phyloP scores from a whole-genome alignment of 371 early-diverging fungal genomes.

The Lichtheimia hyalospora region DNA sequence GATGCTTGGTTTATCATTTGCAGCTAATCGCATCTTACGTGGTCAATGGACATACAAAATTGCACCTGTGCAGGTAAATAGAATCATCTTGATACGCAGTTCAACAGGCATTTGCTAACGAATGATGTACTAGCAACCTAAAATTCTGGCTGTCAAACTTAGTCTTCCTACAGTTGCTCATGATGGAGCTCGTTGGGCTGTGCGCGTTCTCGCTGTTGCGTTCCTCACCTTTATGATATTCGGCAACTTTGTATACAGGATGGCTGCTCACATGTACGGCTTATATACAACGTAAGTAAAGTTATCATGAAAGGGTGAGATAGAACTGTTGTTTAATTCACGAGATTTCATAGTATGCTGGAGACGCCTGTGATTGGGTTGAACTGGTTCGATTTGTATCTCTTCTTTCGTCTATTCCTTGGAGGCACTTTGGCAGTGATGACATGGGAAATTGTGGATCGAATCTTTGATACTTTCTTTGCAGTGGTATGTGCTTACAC shows the following conservation, averaged over 20 bases:
- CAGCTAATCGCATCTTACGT: slow-evolving; percentile 25
- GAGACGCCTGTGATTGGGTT: slow-evolving; percentile 43
- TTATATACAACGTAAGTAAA: slow-evolving; percentile 21
- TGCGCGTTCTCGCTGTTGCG: slow-evolving; percentile 10
- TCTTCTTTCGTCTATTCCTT: slow-evolving; percentile 39
- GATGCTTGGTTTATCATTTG: slow-evolving; percentile 31
- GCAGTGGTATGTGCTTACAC: slow-evolving; percentile 17
- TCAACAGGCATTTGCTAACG: background rate
- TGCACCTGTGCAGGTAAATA: slow-evolving; percentile 41
- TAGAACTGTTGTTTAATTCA: slow-evolving; percentile 9
- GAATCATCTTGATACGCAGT: background rate
- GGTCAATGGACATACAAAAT: slow-evolving; percentile 30
- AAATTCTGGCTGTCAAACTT: slow-evolving; percentile 23
- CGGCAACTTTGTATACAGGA: slow-evolving; percentile 28
- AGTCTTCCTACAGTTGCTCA: slow-evolving; percentile 21
- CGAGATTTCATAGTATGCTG: slow-evolving; percentile 27
- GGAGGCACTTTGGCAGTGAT: slow-evolving; percentile 33
- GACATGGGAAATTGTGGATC: slow-evolving; percentile 43
- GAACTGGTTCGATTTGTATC: slow-evolving; percentile 39
- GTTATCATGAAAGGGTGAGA: too few species aligned
- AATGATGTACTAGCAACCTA: slow-evolving; percentile 25
- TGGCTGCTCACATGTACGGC: slow-evolving; percentile 28
- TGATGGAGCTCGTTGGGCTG: slow-evolving; percentile 17
- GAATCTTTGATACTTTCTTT: slow-evolving; percentile 42
- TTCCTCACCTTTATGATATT: slow-evolving; percentile 25